Percentiles rank a stretch among this genome's conserved stretches.
Conservation (phyloP, 73 alveolate genomes). For the Stentor coeruleus region DNA sequence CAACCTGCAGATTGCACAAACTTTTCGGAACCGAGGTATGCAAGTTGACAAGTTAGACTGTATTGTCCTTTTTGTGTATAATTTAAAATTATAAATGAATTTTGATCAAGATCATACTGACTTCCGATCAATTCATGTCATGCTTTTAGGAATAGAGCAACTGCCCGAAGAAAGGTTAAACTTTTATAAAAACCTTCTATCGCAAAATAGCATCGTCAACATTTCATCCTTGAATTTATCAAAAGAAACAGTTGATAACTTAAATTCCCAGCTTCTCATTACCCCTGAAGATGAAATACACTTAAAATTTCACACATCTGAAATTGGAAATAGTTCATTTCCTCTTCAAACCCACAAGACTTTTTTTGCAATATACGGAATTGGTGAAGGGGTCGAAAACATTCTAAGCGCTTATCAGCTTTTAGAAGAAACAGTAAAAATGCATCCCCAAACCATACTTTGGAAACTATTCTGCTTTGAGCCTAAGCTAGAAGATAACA, state of each 20-base stretch:
- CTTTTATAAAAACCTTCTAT: not conserved
- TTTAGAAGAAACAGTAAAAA: not conserved
- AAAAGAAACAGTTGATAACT: not conserved
- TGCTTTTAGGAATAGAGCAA: constrained; percentile 6
- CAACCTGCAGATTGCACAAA: no score
- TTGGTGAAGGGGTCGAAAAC: not conserved
- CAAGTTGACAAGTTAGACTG: no score
- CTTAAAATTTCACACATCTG: not conserved
- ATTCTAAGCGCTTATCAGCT: not conserved
- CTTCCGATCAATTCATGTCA: not conserved
- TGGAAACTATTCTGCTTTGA: constrained; percentile 21
- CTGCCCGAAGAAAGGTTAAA: not conserved
- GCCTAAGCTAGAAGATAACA: constrained; percentile 10
- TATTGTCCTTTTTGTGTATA: no score
- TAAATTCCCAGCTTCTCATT: not conserved
- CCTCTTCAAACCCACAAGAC: not conserved
- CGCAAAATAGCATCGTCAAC: not conserved
- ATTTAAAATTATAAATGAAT: not conserved
- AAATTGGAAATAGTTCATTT: not conserved
- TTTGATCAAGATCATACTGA: not conserved
- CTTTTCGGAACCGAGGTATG: no score
- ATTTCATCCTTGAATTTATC: not conserved
- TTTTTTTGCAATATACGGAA: not conserved
- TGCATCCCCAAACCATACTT: not conserved
- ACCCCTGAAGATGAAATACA: not conserved